Base-by-base conservation (phyloP, 176 grass and related monocot species). In the Thalia dealbata region DNA sequence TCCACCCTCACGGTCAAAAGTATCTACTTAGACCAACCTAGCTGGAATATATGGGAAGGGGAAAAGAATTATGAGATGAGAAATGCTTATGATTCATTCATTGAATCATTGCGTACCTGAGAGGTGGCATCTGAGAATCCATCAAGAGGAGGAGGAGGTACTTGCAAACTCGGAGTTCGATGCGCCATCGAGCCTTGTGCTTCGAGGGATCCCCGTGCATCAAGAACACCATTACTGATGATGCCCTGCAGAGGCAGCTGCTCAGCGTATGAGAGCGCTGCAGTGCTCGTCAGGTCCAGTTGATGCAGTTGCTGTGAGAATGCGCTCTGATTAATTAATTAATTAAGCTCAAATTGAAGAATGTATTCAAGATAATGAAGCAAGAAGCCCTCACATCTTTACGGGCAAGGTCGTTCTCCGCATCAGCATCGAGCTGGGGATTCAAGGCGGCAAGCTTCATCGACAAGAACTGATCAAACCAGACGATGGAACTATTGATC, bases 381-480 rank as follows among this genome's bases (percentile, higher is more conserved):
- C 29, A 73, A 32, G 65, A 70, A 22, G 85, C 77, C 21, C n/a
- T 85, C 74, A 68, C 65, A 22, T 23, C 10, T 67, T 82, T 73
- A 6, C 77, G 45, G 9, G 60, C 21, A 22, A 71, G 29, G 28
- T n/a, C n/a, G n/a, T 59, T 28, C 2, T 67, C 63, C 25, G 50
- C 42, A 5, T 91, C 75, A 43, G 43, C 23, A 6, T 87, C 84
- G 14, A 72, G 2, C 8, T 75, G 69, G 0, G 84, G 82, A 38
- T 82, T 87, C 60, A 91, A 71, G 2, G 88, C 82, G 4, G 88
- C 71, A 42, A 91, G 24, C 71, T 91, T 87, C 88, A 91, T 91
- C 18, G 88, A 91, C 58, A 91, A 63, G 74, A 91, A 85, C 88
- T 91, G 82, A n/a, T n/a, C n/a, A 62, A 28, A 22, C 43, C 73